phyloP scores from a whole-genome alignment of 169 alveolate genomes.

The Plasmodium falciparum region DNA sequence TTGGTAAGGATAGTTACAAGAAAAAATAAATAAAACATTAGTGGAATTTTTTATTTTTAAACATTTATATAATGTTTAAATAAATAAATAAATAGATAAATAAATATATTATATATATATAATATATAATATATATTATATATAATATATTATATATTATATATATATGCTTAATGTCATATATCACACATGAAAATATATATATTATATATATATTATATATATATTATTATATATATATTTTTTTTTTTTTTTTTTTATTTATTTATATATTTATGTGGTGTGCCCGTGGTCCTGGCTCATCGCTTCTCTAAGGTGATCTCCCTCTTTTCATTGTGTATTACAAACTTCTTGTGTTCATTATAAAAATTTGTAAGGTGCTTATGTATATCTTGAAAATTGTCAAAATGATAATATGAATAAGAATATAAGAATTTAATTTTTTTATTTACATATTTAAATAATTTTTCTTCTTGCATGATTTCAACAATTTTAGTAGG shows the following conservation, averaged over 20 bases:
- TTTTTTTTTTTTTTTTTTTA: constrained; percentile 4
- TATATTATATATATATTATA: neutral
- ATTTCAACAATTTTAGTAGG: neutral
- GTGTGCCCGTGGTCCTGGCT: neutral
- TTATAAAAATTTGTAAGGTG: constrained; percentile 46
- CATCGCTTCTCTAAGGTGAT: constrained; percentile 18
- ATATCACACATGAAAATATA: no score
- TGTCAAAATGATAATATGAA: constrained; percentile 62
- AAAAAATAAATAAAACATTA: no score
- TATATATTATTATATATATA: neutral
- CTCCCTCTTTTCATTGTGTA: constrained; percentile 46
- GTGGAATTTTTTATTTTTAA: no score
- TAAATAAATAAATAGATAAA: no score
- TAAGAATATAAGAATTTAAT: constrained; percentile 52
- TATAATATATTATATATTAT: neutral
- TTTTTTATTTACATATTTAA: constrained; percentile 55
- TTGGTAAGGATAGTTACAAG: no score
- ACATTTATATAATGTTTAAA: no score
- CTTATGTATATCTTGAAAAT: constrained; percentile 4
- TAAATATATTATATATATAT: neutral
- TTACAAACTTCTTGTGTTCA: constrained; percentile 24
- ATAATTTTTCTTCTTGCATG: constrained; percentile 51
- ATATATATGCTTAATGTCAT: no score
- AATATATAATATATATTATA: neutral
- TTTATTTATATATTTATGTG: constrained; percentile 2